phyloP scores from a whole-genome alignment of 768 basidiomycete genomes.

The Mycena galopus region DNA sequence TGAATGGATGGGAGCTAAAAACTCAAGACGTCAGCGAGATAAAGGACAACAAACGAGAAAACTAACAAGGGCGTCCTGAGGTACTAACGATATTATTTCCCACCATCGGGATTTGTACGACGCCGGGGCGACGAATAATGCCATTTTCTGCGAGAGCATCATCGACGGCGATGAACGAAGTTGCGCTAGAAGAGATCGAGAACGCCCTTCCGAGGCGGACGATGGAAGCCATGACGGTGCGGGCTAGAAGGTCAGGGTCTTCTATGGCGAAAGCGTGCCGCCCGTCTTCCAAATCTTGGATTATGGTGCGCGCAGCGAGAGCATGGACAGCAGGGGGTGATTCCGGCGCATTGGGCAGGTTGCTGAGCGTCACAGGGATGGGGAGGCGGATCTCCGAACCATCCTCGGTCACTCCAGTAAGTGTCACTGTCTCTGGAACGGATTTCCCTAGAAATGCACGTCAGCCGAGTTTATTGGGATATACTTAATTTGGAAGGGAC shows the following conservation, averaged over 20 bases:
- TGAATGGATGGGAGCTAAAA: not conserved
- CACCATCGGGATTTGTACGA: not conserved
- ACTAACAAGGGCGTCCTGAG: not conserved
- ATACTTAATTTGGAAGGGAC: too few species aligned
- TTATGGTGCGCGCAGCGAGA: conserved; percentile 35
- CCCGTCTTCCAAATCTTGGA: conserved; percentile 36
- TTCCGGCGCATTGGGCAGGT: conserved; percentile 27
- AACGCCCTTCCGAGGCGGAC: conserved; percentile 33
- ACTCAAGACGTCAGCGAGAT: not conserved
- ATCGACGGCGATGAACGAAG: conserved; percentile 36
- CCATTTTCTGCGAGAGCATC: conserved; percentile 3
- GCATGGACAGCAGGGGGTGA: conserved; percentile 31
- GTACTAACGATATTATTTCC: not conserved
- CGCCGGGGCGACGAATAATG: not conserved
- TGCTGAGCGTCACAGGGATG: conserved; percentile 32
- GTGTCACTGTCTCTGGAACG: conserved; percentile 24
- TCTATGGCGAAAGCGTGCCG: conserved; percentile 18
- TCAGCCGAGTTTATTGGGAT: too few species aligned
- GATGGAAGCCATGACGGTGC: conserved; percentile 29
- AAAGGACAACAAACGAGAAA: not conserved
- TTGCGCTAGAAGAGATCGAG: conserved; percentile 29
- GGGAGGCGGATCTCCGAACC: conserved; percentile 28
- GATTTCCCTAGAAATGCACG: conserved; percentile 8
- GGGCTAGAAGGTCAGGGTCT: conserved; percentile 21
- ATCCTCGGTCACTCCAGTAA: conserved; percentile 17